Conservation (phyloP, 805 yeast genomes). For the Barnettozyma californica region DNA sequence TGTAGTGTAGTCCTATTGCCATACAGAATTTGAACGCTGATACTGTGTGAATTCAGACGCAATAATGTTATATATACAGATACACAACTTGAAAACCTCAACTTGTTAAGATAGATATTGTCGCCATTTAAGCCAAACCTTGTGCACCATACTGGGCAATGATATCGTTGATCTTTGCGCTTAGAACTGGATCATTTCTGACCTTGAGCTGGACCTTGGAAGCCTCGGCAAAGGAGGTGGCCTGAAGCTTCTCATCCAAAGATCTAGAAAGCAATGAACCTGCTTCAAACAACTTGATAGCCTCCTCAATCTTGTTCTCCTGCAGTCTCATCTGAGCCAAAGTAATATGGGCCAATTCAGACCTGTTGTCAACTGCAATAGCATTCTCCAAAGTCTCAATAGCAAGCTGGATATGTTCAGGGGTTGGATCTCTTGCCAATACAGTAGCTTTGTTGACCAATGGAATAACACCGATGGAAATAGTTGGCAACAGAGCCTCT, state of each 20-base stretch:
- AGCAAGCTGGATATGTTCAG: slow-evolving; percentile 48
- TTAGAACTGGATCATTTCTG: slow-evolving; percentile 60
- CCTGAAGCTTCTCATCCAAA: slow-evolving; percentile 81
- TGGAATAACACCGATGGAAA: slow-evolving; percentile 84
- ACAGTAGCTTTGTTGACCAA: slow-evolving; percentile 83
- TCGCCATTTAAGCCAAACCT: slow-evolving; percentile 7
- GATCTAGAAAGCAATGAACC: slow-evolving; percentile 80
- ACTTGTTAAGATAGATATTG: background rate
- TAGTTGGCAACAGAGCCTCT: slow-evolving; percentile 49
- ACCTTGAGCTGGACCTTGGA: slow-evolving; percentile 83
- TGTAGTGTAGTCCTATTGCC: background rate
- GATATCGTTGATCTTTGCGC: slow-evolving; percentile 57
- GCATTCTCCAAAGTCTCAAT: slow-evolving; percentile 68
- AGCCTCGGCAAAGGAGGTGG: slow-evolving; percentile 88
- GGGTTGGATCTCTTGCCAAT: slow-evolving; percentile 46
- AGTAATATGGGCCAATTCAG: slow-evolving; percentile 85
- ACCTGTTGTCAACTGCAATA: slow-evolving; percentile 75
- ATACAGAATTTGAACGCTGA: background rate
- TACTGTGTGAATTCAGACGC: background rate
- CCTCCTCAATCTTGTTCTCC: slow-evolving; percentile 75
- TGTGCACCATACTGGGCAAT: slow-evolving; percentile 35
- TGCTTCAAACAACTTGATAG: slow-evolving; percentile 75
- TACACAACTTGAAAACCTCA: background rate
- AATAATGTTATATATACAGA: background rate
- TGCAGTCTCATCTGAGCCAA: slow-evolving; percentile 89